phyloP scores from a whole-genome alignment of 2,329 filamentous ascomycete species.

The Sordariomycetes sp. region DNA sequence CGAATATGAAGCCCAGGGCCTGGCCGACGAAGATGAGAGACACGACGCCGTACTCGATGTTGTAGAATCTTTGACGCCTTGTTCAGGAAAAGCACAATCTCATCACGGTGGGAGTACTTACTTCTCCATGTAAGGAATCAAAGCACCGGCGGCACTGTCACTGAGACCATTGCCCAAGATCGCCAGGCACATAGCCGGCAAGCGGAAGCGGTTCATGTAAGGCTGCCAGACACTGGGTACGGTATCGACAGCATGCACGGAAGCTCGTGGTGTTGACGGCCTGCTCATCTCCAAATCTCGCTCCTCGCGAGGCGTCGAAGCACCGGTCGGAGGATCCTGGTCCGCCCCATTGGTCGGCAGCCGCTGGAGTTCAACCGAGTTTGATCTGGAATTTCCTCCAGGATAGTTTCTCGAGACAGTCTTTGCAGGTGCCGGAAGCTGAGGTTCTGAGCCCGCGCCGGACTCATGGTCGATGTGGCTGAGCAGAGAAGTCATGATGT shows the following conservation, averaged over 20 bases:
- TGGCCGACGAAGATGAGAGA: slow-evolving; percentile 77
- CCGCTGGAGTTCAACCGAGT: slow-evolving; percentile 17
- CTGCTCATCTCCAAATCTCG: slow-evolving; percentile 43
- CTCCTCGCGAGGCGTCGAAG: not conserved
- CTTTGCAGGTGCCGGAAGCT: slow-evolving; percentile 20
- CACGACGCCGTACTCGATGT: slow-evolving; percentile 68
- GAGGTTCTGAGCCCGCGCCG: slow-evolving; percentile 11
- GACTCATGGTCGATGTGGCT: slow-evolving; percentile 18
- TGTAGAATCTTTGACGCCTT: slow-evolving; percentile 45
- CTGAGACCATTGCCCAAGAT: slow-evolving; percentile 63
- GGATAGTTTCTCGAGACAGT: slow-evolving; percentile 28
- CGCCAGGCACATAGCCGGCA: slow-evolving; percentile 54
- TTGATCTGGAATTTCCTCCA: slow-evolving; percentile 22
- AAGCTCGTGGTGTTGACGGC: slow-evolving; percentile 31
- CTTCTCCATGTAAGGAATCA: slow-evolving; percentile 73
- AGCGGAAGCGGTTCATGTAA: slow-evolving; percentile 61
- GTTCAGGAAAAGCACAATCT: not conserved
- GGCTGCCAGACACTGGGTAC: slow-evolving; percentile 50
- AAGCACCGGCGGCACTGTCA: slow-evolving; percentile 66
- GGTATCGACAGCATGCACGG: slow-evolving; percentile 29
- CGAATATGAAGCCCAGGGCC: slow-evolving; percentile 66
- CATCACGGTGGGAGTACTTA: slow-evolving; percentile 18
- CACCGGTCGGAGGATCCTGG: not conserved
- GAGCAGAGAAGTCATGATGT: slow-evolving; percentile 15
- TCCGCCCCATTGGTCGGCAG: slow-evolving; percentile 9